Percentiles rank a stretch among this genome's conserved stretches.
phyloP scores from a whole-genome alignment of 495 filamentous ascomycete genomes.

The Neurospora sp. region DNA sequence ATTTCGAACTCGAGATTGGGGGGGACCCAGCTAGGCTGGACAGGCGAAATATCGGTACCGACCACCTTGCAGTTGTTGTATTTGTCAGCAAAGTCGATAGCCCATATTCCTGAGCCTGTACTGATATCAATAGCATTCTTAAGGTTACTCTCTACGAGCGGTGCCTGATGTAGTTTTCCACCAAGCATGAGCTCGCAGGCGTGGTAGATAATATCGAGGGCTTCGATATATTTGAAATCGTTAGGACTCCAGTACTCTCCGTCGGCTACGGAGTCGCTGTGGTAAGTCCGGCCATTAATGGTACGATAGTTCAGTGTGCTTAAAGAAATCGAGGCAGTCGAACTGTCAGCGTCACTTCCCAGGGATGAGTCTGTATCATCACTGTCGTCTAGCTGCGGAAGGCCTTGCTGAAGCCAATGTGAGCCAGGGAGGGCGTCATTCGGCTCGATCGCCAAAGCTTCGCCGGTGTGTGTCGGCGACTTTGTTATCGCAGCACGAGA shows the following conservation, averaged over 20 bases:
- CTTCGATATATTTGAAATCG: background rate
- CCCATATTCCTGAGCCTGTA: slow-evolving; percentile 32
- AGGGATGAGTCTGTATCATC: background rate
- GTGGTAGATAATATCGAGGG: slow-evolving; percentile 16
- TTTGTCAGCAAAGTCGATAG: slow-evolving; percentile 46
- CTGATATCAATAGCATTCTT: slow-evolving; percentile 28
- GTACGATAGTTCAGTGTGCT: slow-evolving; percentile 34
- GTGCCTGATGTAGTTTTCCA: slow-evolving; percentile 33
- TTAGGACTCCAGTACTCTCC: background rate
- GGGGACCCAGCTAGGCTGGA: slow-evolving; percentile 31
- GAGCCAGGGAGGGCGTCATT: background rate
- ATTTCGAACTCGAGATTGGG: slow-evolving; percentile 40
- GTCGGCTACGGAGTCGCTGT: slow-evolving; percentile 9
- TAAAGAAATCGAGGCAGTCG: slow-evolving; percentile 31
- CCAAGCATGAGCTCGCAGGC: slow-evolving; percentile 21
- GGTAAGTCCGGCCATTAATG: slow-evolving; percentile 27
- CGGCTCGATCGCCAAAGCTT: background rate
- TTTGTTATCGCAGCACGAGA: background rate
- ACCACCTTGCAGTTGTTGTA: slow-evolving; percentile 39
- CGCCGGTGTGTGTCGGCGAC: background rate
- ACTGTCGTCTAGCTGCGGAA: background rate
- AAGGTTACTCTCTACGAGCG: slow-evolving; percentile 10
- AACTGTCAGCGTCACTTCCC: slow-evolving; percentile 5
- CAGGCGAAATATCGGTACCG: slow-evolving; percentile 41
- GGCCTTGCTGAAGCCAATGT: background rate